These are phyloP conservation scores for Colletotrichum nymphaeae DNA, from an alignment of 2,329 filamentous ascomycete genomes.

Conservation along the genomic window DNA sequence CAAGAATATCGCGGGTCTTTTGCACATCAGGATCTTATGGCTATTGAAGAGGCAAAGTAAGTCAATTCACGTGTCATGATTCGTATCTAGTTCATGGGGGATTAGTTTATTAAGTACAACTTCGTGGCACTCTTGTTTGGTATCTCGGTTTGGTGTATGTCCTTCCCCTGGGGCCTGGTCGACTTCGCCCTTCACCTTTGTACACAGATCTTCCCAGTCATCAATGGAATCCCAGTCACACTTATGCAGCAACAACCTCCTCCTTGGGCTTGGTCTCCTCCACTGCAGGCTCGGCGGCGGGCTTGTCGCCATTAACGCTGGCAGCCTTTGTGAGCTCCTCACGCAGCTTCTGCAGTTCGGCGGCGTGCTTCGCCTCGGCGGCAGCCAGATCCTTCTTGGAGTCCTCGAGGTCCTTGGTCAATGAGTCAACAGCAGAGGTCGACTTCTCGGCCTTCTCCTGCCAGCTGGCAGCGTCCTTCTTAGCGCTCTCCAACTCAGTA, in stretches of 20 bases:
- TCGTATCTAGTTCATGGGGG: conserved; percentile 23
- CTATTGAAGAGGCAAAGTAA: background rate
- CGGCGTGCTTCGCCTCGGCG: conserved; percentile 32
- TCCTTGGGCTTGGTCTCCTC: conserved; percentile 33
- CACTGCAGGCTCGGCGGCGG: conserved; percentile 43
- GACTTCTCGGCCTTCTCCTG: conserved; percentile 24
- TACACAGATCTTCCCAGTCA: conserved; percentile 15
- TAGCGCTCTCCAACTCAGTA: conserved; percentile 25
- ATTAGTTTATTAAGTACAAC: conserved; percentile 31
- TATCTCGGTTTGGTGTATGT: conserved; percentile 15
- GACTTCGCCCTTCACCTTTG: conserved; percentile 7
- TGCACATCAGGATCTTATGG: background rate
- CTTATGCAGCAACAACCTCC: conserved; percentile 35
- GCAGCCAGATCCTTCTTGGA: conserved; percentile 39
- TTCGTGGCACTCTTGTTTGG: conserved; percentile 8
- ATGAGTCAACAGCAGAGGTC: conserved; percentile 5
- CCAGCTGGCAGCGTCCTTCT: conserved; percentile 29
- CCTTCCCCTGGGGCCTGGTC: background rate
- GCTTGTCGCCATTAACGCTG: conserved; percentile 50
- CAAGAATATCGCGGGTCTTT: background rate
- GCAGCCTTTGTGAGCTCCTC: conserved; percentile 48
- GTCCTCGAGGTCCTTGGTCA: conserved; percentile 38
- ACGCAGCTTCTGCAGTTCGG: conserved; percentile 43
- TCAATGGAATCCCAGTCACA: background rate
- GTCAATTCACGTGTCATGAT: conserved; percentile 7